Base-by-base conservation (phyloP, 345 rosid species). In the Melastoma malabathricum region DNA sequence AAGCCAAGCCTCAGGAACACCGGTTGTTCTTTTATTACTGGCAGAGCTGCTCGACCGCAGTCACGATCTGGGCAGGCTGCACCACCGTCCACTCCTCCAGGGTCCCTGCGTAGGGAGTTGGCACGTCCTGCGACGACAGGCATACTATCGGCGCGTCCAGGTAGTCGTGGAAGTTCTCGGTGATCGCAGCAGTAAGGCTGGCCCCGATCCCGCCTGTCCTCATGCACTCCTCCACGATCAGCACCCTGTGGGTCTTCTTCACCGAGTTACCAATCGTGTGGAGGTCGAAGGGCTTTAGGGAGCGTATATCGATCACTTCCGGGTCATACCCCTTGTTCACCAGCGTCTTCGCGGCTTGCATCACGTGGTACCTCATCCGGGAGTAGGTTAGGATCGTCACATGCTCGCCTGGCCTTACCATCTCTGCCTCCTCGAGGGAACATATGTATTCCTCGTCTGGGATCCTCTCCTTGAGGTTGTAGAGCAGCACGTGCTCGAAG, bases 161-260 rank as follows among this genome's bases (percentile, higher is more conserved):
- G 49, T 83, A 86, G 64, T 90, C 98, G 8, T 80, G 74, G 74
- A 90, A 86, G 61, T 90, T 86, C 74, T 90, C 96, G 0, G 62
- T 83, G 55, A 90, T 86, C 17, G 96, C 92, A 0, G 94, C 89
- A 0, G 89, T 86, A 68, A 90, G 72, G 72, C 92, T 90, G 48
- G 98, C 94, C 9, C 98, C 98, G 46, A 90, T 83, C 50, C 98
- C 96, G 0, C 98, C 98, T 2, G 94, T 86, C 64, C 92, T 74
- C 98, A 86, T 86, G 83, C 94, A 82, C 66, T 90, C 94, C 77
- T 90, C 98, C 50, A 90, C 98, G 3, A 84, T 86, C 73, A 90
- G 66, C 31, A 90, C 96, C 0, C 89, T 68, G 56, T 83, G 96
- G 2, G 98, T 90, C 66, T 90, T 90, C 78, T 90, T 90, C 55